A percentile compares a stretch with the other conserved stretches of the same genome.
These are phyloP conservation scores for Lasiodiplodia sp. DNA, from an alignment of 2,329 filamentous ascomycete genomes.

Conservation along the genomic window DNA sequence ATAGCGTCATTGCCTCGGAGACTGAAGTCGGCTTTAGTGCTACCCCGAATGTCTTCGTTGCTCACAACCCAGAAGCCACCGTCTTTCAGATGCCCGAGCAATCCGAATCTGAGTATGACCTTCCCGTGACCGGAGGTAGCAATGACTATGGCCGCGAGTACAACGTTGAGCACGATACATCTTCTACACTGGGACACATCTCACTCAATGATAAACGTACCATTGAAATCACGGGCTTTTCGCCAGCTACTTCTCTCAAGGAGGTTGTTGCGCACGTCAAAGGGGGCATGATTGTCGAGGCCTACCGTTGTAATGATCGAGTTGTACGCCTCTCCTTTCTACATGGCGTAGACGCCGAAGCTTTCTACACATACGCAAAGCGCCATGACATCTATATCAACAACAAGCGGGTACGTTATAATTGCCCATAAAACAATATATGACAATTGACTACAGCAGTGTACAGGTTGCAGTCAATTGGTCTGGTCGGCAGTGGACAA, in stretches of 20 bases:
- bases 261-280: constrained; percentile 71
- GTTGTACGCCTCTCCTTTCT: constrained; percentile 74
- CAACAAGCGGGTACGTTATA: constrained; percentile 66
- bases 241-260: constrained; percentile 67
- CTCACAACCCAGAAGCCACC: neutral
- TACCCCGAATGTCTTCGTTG: neutral
- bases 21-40: neutral
- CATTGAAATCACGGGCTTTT: constrained; percentile 68
- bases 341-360: constrained; percentile 58
- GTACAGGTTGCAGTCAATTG: constrained; percentile 71
- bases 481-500: constrained; percentile 73
- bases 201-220: constrained; percentile 56
- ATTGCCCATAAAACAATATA: neutral
- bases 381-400: constrained; percentile 73
- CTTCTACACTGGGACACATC: neutral
- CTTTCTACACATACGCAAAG: constrained; percentile 71
- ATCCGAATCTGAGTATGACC: neutral
- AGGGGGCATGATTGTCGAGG: constrained; percentile 74
- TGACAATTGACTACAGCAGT: neutral
- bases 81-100: neutral
- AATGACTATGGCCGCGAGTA: neutral
- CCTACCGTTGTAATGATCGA: constrained; percentile 69
- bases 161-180: neutral
- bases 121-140: neutral
- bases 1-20: neutral